phyloP scores from a whole-genome alignment of 116 monocot species.

The Zostera marina region DNA sequence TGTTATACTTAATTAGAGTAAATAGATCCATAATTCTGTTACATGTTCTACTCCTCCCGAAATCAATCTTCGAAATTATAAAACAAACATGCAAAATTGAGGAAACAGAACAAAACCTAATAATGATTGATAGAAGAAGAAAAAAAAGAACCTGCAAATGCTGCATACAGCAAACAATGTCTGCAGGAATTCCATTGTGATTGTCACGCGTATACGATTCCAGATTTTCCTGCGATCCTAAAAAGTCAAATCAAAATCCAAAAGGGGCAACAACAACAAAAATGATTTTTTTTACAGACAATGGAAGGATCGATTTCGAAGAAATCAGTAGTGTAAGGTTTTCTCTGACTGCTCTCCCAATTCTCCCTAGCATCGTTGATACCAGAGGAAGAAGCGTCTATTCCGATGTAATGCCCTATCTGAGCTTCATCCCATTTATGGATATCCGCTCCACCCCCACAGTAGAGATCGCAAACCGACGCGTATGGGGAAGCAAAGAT shows the following conservation, averaged over 20 bases:
- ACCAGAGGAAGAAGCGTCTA: constrained; percentile 52
- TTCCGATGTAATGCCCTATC: constrained; percentile 76
- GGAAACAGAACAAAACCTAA: too few relatives aligned
- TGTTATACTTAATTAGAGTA: too few relatives aligned
- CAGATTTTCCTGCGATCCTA: constrained; percentile 44
- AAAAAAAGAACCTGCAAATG: constrained; percentile 50
- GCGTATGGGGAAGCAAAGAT: constrained; percentile 86
- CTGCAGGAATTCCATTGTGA: constrained; percentile 62
- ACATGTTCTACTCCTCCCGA: too few relatives aligned
- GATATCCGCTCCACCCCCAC: constrained; percentile 33
- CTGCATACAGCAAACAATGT: constrained; percentile 84
- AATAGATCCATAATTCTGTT: too few relatives aligned
- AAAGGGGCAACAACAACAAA: not conserved
- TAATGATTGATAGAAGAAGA: too few relatives aligned
- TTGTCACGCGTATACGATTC: constrained; percentile 49
- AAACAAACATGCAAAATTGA: too few relatives aligned
- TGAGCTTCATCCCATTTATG: constrained; percentile 86
- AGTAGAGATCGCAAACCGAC: constrained; percentile 79
- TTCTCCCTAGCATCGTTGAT: constrained; percentile 46
- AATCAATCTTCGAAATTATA: too few relatives aligned
- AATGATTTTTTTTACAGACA: constrained; percentile 13
- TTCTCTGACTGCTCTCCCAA: constrained; percentile 60
- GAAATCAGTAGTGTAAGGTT: constrained; percentile 74
- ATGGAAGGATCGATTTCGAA: constrained; percentile 54
- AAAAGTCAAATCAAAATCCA: constrained; percentile 1